Conservation (phyloP, 2,329 filamentous ascomycete genomes). For the Colletotrichum agaves region DNA sequence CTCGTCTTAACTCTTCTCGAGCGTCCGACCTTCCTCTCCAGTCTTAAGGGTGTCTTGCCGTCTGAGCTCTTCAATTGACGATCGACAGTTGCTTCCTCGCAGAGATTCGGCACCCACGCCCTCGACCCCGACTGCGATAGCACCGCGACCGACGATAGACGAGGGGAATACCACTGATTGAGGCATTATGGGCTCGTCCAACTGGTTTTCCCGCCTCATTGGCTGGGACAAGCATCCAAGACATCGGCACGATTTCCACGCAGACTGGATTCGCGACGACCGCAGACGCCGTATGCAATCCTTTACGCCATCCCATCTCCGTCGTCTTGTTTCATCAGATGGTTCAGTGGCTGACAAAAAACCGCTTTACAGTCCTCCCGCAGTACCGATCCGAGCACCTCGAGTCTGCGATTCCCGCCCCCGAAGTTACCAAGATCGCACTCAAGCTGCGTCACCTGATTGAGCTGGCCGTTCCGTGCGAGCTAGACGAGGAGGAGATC, state of each 20-base stretch:
- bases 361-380: constrained; percentile 68
- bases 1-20: background rate
- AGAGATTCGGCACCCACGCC: background rate
- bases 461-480: constrained; percentile 89
- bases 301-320: background rate
- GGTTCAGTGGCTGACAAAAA: constrained; percentile 25
- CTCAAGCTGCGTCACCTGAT: constrained; percentile 91
- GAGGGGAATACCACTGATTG: background rate
- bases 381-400: constrained; percentile 67
- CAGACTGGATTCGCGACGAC: constrained; percentile 54
- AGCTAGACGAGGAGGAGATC: constrained; percentile 80
- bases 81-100: background rate
- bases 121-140: background rate
- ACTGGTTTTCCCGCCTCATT: constrained; percentile 45
- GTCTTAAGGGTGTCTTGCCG: background rate
- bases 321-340: background rate
- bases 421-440: constrained; percentile 88
- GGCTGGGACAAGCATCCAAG: constrained; percentile 49
- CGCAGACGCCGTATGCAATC: constrained; percentile 55
- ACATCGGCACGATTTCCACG: constrained; percentile 45
- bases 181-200: constrained; percentile 43
- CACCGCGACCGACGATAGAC: background rate
- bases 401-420: constrained; percentile 75
- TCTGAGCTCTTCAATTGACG: background rate
- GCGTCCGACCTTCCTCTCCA: background rate